Base-by-base conservation (phyloP, 352 stramenopile genomes). In the Phytophthora nicotianae region DNA sequence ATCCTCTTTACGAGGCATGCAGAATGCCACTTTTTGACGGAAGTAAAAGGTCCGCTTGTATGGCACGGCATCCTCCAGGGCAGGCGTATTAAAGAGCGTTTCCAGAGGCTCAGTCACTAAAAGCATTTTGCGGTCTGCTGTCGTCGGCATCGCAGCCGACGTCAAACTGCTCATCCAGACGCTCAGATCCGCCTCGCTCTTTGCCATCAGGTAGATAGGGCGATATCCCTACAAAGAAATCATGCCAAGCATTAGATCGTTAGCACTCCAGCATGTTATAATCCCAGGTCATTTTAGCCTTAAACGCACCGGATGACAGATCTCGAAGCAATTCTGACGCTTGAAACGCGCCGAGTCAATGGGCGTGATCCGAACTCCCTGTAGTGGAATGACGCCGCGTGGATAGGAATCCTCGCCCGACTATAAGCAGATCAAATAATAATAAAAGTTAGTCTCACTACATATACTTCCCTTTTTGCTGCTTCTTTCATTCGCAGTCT, bases 21-120 rank as follows among this genome's bases (percentile, higher is more conserved):
- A 90, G 43, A 92, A 95, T 42, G 86, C 86, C 27, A 95, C 75
- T 50, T 95, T 95, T 50, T 95, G 83, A 13, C 86, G 80, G 37
- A 92, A 95, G 65, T 92, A 93, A 62, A 80, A 93, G 23, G 83
- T 87, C 16, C 86, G 86, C 50, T 93, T 89, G 77, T 92, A 93
- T 23, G 86, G 82, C 45, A 93, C 72, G 1, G 82, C 81, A 50
- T 93, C 84, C 65, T 95, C 86, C 13, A 95, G 65, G 16, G 86
- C 77, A 2, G 84, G 85, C 26, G 85, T 91, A 47, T 93, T 81
- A 65, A 90, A 95, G 50, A 93, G 64, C 33, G 74, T 72, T 55
- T 95, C 86, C 32, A 92, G 65, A 0, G 76, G 67, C 43, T 81
- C 78, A 4, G 69, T 58, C 20, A 91, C 68, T 16, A 89, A 62